Percentiles rank a stretch among this genome's conserved stretches.
phyloP scores from a whole-genome alignment of 495 filamentous ascomycete genomes.

The Lasiosphaeria ovina region DNA sequence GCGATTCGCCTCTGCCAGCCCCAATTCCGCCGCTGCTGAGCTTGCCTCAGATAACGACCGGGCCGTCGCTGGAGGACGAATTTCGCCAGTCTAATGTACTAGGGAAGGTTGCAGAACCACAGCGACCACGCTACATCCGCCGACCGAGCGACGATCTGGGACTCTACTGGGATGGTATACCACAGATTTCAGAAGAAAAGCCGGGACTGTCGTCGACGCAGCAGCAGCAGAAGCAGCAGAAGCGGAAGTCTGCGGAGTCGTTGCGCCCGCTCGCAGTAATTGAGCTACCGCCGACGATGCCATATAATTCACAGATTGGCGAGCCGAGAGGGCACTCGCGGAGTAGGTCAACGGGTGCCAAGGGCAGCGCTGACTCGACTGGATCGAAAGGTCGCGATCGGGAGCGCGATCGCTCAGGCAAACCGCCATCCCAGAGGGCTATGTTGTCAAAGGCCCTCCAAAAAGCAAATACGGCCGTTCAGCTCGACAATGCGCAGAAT shows the following conservation, averaged over 20 bases:
- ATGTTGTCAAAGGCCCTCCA: constrained; percentile 92
- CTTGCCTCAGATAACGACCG: constrained; percentile 39
- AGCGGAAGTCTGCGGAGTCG: constrained; percentile 11
- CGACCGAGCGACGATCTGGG: constrained; percentile 17
- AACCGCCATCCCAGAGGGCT: constrained; percentile 69
- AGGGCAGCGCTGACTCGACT: constrained; percentile 41
- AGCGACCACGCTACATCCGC: constrained; percentile 9
- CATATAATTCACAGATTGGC: constrained; percentile 31
- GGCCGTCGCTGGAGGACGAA: constrained; percentile 38
- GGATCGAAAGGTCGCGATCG: constrained; percentile 33
- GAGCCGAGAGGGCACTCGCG: constrained; percentile 45
- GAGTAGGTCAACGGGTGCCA: constrained; percentile 45
- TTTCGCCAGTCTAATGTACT: constrained; percentile 29
- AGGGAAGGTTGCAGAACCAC: constrained; percentile 12
- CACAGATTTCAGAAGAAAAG: constrained; percentile 17
- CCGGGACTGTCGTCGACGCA: constrained; percentile 15
- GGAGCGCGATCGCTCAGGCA: constrained; percentile 32
- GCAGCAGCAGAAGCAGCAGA: neutral
- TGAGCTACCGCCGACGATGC: constrained; percentile 24
- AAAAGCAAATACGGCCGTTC: constrained; percentile 92
- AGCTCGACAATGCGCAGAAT: constrained; percentile 92
- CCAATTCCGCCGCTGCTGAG: constrained; percentile 30
- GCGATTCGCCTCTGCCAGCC: constrained; percentile 22
- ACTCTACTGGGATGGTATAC: constrained; percentile 27
- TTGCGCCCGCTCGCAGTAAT: constrained; percentile 17